These are phyloP conservation scores for Haemoproteus tartakovskyi DNA, from an alignment of 169 alveolate genomes.

Conservation along the genomic window DNA sequence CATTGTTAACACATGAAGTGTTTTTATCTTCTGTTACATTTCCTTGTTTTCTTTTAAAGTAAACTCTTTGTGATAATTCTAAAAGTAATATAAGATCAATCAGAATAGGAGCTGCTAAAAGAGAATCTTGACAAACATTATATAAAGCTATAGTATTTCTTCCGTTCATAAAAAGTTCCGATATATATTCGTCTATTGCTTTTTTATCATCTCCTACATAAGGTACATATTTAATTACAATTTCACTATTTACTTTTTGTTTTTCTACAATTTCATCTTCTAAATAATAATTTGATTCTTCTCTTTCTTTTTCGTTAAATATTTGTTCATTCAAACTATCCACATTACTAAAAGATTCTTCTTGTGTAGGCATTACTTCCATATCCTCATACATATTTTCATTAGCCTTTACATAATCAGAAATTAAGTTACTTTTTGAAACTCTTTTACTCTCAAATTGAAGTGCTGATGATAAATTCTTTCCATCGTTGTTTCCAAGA, in stretches of 20 bases:
- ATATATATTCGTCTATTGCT: conserved; percentile 89
- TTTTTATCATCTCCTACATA: conserved; percentile 89
- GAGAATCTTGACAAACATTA: conserved; percentile 89
- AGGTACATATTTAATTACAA: conserved; percentile 89
- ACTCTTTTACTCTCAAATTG: conserved; percentile 86
- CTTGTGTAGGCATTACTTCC: conserved; percentile 67
- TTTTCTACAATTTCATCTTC: conserved; percentile 39
- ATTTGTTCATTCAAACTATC: conserved; percentile 6
- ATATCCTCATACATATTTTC: conserved; percentile 74
- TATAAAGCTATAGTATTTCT: conserved; percentile 82
- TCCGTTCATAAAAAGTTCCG: conserved; percentile 87
- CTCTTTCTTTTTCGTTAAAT: conserved; percentile 1
- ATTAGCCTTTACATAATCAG: conserved; percentile 85
- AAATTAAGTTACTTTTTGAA: conserved; percentile 86
- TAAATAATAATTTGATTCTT: conserved; percentile 6
- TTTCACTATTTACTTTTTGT: conserved; percentile 66
- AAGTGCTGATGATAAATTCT: conserved; percentile 81
- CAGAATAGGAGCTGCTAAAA: conserved; percentile 89
- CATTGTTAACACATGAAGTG: not conserved
- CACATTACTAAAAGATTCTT: conserved; percentile 78
- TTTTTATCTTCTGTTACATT: not conserved
- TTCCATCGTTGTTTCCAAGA: conserved; percentile 91
- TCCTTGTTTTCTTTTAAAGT: conserved; percentile 1
- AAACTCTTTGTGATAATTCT: conserved; percentile 72
- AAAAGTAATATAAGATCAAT: conserved; percentile 83